A percentile compares a stretch with the other conserved stretches of the same genome.
Evolutionary conservation across 106 monocot genomes (phyloP).

Genomic region (Posidonia australis): DNA sequence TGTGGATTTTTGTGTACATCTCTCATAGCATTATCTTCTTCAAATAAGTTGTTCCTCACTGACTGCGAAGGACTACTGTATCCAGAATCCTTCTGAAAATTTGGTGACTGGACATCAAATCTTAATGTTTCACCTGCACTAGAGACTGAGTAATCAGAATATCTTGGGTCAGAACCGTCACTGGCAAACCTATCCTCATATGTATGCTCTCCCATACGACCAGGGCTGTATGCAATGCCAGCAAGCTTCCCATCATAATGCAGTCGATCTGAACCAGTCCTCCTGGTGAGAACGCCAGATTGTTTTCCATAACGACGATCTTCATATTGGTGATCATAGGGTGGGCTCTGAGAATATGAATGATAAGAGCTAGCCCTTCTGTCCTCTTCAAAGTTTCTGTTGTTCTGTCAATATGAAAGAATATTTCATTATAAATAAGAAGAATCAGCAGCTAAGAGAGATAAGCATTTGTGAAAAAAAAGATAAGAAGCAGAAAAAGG

Average conservation of each 20-base stretch:
- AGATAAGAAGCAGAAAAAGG: background rate
- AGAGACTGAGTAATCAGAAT: conserved; percentile 59
- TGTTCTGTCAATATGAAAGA: conserved; percentile 9
- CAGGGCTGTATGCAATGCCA: conserved; percentile 56
- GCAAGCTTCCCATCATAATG: conserved; percentile 69
- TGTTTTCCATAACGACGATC: conserved; percentile 78
- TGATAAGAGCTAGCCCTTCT: conserved; percentile 31
- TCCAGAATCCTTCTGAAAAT: conserved; percentile 23
- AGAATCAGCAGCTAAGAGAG: background rate
- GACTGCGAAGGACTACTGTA: conserved; percentile 29
- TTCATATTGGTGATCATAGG: conserved; percentile 34
- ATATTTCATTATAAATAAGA: background rate
- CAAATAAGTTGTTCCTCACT: conserved; percentile 36
- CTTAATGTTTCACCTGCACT: conserved; percentile 47
- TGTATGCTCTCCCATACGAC: conserved; percentile 19
- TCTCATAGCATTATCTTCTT: conserved; percentile 25
- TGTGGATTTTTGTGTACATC: conserved; percentile 17
- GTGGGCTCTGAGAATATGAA: conserved; percentile 34
- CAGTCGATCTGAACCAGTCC: conserved; percentile 79
- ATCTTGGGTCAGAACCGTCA: conserved; percentile 47
- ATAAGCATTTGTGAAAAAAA: background rate
- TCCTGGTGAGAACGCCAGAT: conserved; percentile 52
- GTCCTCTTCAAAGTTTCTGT: conserved; percentile 17
- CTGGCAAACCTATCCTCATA: conserved; percentile 77
- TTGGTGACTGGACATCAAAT: conserved; percentile 48